Evolutionary conservation across 2,329 filamentous ascomycete species (phyloP), one percentile per base, ranked within the genome.

Genomic region (Cytospora paraplurivora): DNA sequence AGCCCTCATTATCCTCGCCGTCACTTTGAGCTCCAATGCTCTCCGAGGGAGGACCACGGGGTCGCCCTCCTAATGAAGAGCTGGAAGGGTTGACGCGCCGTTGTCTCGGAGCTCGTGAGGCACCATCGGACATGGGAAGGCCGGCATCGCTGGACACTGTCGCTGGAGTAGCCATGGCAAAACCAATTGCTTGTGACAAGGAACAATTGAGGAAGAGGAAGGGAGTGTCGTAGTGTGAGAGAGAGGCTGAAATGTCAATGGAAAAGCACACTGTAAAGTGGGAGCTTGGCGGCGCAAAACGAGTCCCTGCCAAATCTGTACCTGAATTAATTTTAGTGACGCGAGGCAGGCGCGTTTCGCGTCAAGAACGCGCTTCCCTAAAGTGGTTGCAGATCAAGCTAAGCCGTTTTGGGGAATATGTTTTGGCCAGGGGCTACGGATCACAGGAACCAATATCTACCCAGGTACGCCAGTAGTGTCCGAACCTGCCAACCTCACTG

Each of bases 41-140:
- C 74, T 89, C 86, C 5, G 86, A 88, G 1, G 85, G 86, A n/a
- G 85, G 86, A 0, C 79, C 84, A 68, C 83, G 77, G 33, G 85
- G 84, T 44, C 84, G 79, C 15, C 79, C 76, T 32, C 53, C 56
- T n/a, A 60, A 44, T 44, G 79, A 78, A 7, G 83, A 84, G 8
- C 83, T 85, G 51, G 82, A 81, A 63, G 79, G 79, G 59, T 79
- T 77, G 58, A 73, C 76, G 35, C 74, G 72, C 65, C 77, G 76
- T 62, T 77, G 74, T 66, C 77, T 77, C 57, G 81, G 80, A 51
- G 82, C 80, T 59, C 77, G 75, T 52, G 78, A 80, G 56, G 77
- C 76, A 63, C 77, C 81, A 69, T 87, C 84, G 66, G 85, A 87
- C 82, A 86, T 86, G 70, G 80, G 74, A 70, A 81, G 79, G 68